These are phyloP conservation scores for Boletus bicolor DNA, from an alignment of 768 basidiomycete species.

Conservation along the genomic window DNA sequence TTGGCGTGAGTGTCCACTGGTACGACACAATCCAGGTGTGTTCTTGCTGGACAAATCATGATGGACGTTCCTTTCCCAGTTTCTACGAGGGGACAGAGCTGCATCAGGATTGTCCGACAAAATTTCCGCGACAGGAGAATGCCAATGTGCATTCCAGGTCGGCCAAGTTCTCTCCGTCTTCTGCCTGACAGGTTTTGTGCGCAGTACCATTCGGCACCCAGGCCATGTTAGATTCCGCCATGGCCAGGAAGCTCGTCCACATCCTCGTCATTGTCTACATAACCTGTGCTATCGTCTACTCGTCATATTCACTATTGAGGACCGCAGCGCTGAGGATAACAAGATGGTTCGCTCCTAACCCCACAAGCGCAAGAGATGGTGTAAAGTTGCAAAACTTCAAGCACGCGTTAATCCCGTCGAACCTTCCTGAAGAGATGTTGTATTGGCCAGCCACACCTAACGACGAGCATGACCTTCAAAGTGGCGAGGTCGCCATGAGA, in stretches of 20 bases:
- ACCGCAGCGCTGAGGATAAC: slow-evolving; percentile 7
- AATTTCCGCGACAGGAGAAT: slow-evolving; percentile 7
- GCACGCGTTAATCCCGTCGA: background rate
- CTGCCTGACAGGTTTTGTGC: background rate
- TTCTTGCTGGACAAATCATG: background rate
- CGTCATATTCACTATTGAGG: slow-evolving; percentile 26
- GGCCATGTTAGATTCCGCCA: slow-evolving; percentile 7
- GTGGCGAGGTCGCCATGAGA: slow-evolving; percentile 31
- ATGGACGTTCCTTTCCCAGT: background rate
- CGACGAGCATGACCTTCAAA: background rate
- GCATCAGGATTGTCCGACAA: background rate
- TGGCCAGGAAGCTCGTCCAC: slow-evolving; percentile 14
- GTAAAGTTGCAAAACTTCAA: background rate
- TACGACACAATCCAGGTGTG: background rate
- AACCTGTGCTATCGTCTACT: slow-evolving; percentile 29
- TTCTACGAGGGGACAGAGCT: background rate
- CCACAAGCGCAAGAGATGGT: background rate
- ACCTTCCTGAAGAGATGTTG: slow-evolving; percentile 16
- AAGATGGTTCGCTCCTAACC: slow-evolving; percentile 2
- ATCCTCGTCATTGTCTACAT: slow-evolving; percentile 22
- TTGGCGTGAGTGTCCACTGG: background rate
- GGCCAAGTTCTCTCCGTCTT: background rate
- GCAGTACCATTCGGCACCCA: background rate
- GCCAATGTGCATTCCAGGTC: slow-evolving; percentile 12
- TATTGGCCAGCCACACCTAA: slow-evolving; percentile 18